Conservation (phyloP, 78 protist genomes). For the Guillardia theta region DNA sequence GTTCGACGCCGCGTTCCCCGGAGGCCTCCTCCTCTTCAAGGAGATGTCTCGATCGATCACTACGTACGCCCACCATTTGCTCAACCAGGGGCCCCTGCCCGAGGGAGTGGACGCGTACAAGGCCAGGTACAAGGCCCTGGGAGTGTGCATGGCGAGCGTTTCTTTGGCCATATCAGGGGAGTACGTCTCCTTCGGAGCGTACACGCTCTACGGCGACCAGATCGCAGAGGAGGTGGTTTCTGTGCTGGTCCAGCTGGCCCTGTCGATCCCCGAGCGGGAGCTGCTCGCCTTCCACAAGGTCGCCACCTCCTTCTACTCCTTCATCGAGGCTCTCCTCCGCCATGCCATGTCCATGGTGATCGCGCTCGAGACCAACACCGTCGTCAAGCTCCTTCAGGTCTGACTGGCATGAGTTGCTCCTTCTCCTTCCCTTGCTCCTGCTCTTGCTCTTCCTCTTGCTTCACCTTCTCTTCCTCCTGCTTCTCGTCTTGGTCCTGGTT, state of each 20-base stretch:
- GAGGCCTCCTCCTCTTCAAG: neutral
- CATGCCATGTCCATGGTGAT: neutral
- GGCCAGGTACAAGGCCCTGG: neutral
- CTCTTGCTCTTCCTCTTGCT: too few species aligned
- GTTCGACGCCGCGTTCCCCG: slow-evolving; percentile 12
- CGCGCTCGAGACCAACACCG: neutral
- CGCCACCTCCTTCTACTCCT: neutral
- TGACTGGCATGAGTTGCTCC: too few species aligned
- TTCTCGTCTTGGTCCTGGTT: too few species aligned
- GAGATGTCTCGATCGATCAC: neutral
- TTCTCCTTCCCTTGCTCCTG: too few species aligned
- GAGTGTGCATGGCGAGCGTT: neutral
- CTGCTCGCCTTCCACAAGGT: neutral
- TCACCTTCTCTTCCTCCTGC: too few species aligned
- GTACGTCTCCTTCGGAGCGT: neutral
- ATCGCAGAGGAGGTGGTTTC: neutral
- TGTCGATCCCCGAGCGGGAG: neutral
- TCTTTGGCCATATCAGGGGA: neutral
- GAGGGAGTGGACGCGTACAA: neutral
- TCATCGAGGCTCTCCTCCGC: neutral
- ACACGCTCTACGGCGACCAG: neutral
- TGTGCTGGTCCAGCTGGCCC: neutral
- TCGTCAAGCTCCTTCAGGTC: neutral
- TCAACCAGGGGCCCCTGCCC: neutral
- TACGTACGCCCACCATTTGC: neutral